phyloP scores from a whole-genome alignment of 495 filamentous ascomycete genomes.

The Clavariopsis aquatica region DNA sequence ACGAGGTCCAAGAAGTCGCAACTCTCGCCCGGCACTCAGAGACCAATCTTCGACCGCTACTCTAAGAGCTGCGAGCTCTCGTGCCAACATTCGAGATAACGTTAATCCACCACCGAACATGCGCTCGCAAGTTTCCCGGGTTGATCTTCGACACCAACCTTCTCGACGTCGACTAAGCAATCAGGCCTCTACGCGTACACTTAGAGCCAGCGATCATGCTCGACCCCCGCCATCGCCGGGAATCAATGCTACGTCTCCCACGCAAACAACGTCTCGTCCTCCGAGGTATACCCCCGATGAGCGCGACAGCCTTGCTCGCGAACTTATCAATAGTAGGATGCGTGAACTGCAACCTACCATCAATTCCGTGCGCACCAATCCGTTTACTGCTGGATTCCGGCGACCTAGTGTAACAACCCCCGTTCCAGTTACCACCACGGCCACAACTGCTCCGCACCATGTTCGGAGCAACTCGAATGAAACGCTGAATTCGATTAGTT shows the following conservation, averaged over 20 bases:
- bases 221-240: constrained; percentile 26
- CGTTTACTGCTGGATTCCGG: constrained; percentile 17
- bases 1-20: constrained; percentile 30
- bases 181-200: constrained; percentile 35
- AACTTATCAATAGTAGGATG: constrained; percentile 31
- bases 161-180: constrained; percentile 35
- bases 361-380: constrained; percentile 30
- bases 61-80: constrained; percentile 34
- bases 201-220: constrained; percentile 33
- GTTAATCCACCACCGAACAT: constrained; percentile 20
- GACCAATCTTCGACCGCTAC: constrained; percentile 43
- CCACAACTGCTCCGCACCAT: constrained; percentile 13
- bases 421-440: background rate
- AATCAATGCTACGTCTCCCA: constrained; percentile 1
- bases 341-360: constrained; percentile 20
- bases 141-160: constrained; percentile 34
- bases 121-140: constrained; percentile 31
- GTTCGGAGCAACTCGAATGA: constrained; percentile 32
- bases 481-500: constrained; percentile 10
- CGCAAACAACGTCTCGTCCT: constrained; percentile 6
- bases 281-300: constrained; percentile 28
- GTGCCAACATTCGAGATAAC: constrained; percentile 28
- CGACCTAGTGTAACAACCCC: constrained; percentile 21
- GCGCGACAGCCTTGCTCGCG: constrained; percentile 25
- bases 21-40: constrained; percentile 33